Percentiles rank a stretch among this genome's conserved stretches.
Conservation (phyloP, 179 eudicot genomes). For the Spinacia oleracea region DNA sequence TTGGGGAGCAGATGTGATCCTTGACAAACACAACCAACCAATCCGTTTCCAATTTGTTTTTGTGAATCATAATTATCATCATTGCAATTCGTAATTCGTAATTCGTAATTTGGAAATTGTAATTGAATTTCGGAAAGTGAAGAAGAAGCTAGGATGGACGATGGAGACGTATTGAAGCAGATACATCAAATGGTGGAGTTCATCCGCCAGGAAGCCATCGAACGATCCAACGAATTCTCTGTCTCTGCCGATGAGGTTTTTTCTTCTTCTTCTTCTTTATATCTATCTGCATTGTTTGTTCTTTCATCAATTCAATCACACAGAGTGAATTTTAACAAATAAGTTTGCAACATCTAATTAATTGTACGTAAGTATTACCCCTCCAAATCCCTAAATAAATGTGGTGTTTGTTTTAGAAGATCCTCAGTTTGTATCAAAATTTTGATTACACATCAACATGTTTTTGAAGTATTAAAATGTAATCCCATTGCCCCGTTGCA, state of each 20-base stretch:
- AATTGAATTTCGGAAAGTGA: background rate
- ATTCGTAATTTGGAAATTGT: too few relatives aligned
- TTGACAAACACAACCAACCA: background rate
- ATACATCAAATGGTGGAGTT: conserved; percentile 82
- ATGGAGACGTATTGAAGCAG: conserved; percentile 71
- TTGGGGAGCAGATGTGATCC: background rate
- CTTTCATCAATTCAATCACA: too few relatives aligned
- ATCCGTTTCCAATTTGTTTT: background rate
- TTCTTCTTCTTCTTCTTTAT: background rate
- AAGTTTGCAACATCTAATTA: too few relatives aligned
- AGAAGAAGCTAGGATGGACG: conserved; percentile 41
- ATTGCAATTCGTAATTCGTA: too few relatives aligned
- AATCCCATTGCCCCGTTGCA: too few relatives aligned
- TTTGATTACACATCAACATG: too few relatives aligned
- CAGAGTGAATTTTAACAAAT: too few relatives aligned
- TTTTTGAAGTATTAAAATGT: too few relatives aligned
- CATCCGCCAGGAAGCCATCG: conserved; percentile 77
- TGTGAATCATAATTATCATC: background rate
- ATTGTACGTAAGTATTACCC: too few relatives aligned
- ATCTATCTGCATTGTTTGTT: background rate
- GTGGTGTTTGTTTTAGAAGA: too few relatives aligned
- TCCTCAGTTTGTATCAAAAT: too few relatives aligned
- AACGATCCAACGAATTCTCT: conserved; percentile 78
- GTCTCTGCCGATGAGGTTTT: conserved; percentile 72
- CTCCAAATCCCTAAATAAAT: too few relatives aligned